Percentiles rank a stretch among this genome's conserved stretches.
Evolutionary conservation across 2,329 filamentous ascomycete genomes (phyloP).

Genomic region (Penicillium sp.): DNA sequence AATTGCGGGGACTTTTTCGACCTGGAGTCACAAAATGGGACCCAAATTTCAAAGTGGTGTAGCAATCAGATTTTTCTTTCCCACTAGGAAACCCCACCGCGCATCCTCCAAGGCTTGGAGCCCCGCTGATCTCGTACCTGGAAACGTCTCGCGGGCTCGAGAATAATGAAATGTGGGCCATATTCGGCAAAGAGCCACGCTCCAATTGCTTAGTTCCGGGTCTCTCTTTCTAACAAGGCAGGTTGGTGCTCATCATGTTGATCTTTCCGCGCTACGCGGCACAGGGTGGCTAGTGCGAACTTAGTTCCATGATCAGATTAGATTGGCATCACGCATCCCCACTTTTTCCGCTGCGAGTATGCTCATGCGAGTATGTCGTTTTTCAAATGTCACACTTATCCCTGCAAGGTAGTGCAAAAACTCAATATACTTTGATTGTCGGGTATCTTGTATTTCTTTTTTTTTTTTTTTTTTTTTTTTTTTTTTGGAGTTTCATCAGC

Average conservation of each 20-base stretch:
- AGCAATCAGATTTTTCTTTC: background rate
- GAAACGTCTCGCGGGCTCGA: background rate
- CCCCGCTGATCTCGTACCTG: background rate
- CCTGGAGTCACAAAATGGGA: too few species aligned
- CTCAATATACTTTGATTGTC: background rate
- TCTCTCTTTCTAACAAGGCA: background rate
- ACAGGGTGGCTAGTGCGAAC: constrained; percentile 5
- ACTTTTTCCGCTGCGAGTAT: background rate
- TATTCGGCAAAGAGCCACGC: background rate
- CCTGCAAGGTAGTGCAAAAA: background rate
- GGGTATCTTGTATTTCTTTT: background rate
- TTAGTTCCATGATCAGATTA: constrained; percentile 10
- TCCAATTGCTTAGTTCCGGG: background rate
- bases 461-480: background rate
- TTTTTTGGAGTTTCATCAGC: background rate
- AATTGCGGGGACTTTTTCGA: background rate
- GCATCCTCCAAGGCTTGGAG: background rate
- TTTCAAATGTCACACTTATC: background rate
- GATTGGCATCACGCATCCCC: background rate
- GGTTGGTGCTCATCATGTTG: background rate
- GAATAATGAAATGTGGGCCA: background rate
- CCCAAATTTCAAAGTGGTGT: background rate
- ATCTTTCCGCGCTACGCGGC: constrained; percentile 2
- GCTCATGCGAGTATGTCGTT: background rate
- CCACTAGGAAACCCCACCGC: background rate